Conservation (phyloP, 129 eudicot genomes). For the Arctium lappa region DNA sequence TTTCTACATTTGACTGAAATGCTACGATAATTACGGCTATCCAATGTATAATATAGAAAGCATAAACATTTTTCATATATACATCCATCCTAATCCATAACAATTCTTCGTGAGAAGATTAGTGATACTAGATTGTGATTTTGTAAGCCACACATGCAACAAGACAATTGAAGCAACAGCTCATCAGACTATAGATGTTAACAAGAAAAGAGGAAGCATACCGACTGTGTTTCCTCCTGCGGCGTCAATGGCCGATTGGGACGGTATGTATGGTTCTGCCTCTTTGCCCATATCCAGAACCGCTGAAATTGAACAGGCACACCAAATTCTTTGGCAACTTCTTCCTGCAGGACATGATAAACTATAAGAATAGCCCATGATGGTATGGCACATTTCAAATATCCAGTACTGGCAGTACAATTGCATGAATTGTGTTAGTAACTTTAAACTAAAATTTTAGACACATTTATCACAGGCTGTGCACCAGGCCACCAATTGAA, state of each 20-base stretch:
- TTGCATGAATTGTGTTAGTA: not conserved
- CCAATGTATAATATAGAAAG: not conserved
- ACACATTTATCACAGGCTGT: not conserved
- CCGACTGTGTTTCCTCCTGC: constrained; percentile 82
- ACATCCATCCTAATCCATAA: not conserved
- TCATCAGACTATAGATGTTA: not conserved
- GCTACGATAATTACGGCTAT: not conserved
- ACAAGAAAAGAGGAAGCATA: constrained; percentile 23
- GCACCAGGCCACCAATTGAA: too few relatives aligned
- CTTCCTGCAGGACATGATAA: constrained; percentile 56
- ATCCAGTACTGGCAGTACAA: not conserved
- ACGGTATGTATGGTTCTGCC: constrained; percentile 95
- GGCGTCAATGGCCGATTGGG: constrained; percentile 91
- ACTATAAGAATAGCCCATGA: not conserved
- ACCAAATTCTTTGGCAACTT: constrained; percentile 94
- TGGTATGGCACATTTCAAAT: not conserved
- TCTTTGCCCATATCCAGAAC: constrained; percentile 96
- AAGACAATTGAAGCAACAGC: not conserved
- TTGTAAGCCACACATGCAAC: constrained; percentile 2
- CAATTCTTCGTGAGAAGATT: not conserved
- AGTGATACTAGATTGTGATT: not conserved
- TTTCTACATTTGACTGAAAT: not conserved
- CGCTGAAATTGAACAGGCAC: constrained; percentile 88
- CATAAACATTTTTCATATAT: not conserved
- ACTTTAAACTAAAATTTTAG: not conserved